Evolutionary conservation across 2,329 filamentous ascomycete genomes (phyloP).

Genomic region (Diaporthe ampelina): DNA sequence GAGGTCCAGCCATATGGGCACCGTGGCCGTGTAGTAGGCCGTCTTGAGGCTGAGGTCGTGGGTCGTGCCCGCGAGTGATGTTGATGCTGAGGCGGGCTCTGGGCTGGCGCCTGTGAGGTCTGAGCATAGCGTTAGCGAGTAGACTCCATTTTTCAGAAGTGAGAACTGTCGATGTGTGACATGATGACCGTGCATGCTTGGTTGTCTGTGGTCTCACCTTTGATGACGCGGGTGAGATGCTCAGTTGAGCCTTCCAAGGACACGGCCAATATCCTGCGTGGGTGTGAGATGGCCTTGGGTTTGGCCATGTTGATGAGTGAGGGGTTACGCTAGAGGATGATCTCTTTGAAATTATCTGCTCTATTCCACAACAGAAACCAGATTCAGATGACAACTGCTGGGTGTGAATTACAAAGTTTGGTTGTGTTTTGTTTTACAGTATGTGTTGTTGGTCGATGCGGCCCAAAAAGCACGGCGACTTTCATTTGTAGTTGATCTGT

Average conservation of each 20-base stretch:
- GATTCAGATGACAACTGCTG: too few relatives aligned
- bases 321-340: background rate
- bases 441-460: background rate
- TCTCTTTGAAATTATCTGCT: background rate
- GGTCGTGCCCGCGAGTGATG: slow-evolving; percentile 70
- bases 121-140: slow-evolving; percentile 47
- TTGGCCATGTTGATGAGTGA: slow-evolving; percentile 30
- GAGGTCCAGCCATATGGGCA: slow-evolving; percentile 79
- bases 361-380: too few relatives aligned
- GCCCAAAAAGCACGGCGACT: background rate
- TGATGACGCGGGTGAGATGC: slow-evolving; percentile 64
- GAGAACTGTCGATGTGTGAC: too few relatives aligned
- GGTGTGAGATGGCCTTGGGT: slow-evolving; percentile 59
- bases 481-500: background rate
- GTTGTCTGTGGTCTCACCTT: slow-evolving; percentile 61
- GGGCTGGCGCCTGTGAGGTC: slow-evolving; percentile 66
- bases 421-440: background rate
- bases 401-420: too few relatives aligned
- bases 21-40: slow-evolving; percentile 70
- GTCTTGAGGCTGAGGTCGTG: slow-evolving; percentile 70
- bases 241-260: slow-evolving; percentile 62
- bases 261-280: slow-evolving; percentile 71
- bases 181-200: background rate
- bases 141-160: too few relatives aligned
- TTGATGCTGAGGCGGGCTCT: slow-evolving; percentile 51